Conservation (phyloP, 2,329 filamentous ascomycete genomes). For the Cladosporium sp. region DNA sequence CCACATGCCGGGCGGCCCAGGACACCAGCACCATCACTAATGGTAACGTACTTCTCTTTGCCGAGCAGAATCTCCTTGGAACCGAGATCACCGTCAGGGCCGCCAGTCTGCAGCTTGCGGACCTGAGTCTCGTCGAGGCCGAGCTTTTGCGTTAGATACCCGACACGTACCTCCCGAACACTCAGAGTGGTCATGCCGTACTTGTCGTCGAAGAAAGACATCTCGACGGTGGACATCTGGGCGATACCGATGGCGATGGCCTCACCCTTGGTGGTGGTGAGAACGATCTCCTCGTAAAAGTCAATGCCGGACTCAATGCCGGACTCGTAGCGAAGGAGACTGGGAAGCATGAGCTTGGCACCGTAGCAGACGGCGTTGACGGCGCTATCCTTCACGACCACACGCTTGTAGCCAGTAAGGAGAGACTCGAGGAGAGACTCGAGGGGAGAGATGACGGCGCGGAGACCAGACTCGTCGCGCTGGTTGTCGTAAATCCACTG, state of each 20-base stretch:
- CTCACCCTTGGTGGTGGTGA: constrained; percentile 99
- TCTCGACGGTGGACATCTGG: constrained; percentile 96
- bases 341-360: constrained; percentile 98
- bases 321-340: constrained; percentile 87
- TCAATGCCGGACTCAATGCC: too few relatives aligned
- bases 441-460: constrained; percentile 85
- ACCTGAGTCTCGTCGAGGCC: constrained; percentile 82
- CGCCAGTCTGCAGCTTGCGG: constrained; percentile 94
- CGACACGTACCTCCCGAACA: constrained; percentile 90
- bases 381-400: constrained; percentile 95
- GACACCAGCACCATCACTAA: constrained; percentile 93
- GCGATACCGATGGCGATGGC: constrained; percentile 95
- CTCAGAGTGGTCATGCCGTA: constrained; percentile 99
- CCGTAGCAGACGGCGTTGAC: constrained; percentile 98
- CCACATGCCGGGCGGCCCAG: not conserved
- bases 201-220: constrained; percentile 87
- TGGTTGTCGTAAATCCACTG: constrained; percentile 97
- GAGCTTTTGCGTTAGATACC: constrained; percentile 97
- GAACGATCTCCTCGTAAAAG: constrained; percentile 90
- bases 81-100: constrained; percentile 92
- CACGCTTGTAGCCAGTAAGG: constrained; percentile 88
- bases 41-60: constrained; percentile 91
- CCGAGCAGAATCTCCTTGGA: constrained; percentile 97
- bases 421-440: too few relatives aligned
- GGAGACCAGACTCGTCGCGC: constrained; percentile 88